A percentile compares a stretch with the other conserved stretches of the same genome.
These are phyloP conservation scores for Pilasporangium apinafurcum DNA, from an alignment of 352 stramenopile species.

Conservation along the genomic window DNA sequence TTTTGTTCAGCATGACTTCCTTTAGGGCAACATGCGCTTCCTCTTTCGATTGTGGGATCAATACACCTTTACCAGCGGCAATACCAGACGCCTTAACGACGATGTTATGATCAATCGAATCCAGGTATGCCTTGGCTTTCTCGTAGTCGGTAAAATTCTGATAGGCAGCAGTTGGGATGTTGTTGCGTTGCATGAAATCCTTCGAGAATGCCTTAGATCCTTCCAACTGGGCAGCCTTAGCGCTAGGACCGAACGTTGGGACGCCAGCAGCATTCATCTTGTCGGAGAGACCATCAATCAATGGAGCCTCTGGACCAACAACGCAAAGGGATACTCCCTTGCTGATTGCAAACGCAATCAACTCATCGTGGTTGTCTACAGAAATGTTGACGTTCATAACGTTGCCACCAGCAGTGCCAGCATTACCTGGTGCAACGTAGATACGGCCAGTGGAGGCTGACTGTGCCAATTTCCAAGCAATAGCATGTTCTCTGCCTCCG, in stretches of 20 bases:
- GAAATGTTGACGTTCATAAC: conserved; percentile 81
- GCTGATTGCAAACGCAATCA: conserved; percentile 72
- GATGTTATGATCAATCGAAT: conserved; percentile 91
- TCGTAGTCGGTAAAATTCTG: conserved; percentile 94
- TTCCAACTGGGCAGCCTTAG: conserved; percentile 94
- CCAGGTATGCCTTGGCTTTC: conserved; percentile 88
- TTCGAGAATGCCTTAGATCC: conserved; percentile 99
- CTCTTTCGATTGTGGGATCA: conserved; percentile 92
- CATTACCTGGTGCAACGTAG: conserved; percentile 90
- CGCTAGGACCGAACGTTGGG: conserved; percentile 95
- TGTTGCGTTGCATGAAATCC: conserved; percentile 97
- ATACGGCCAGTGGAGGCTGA: conserved; percentile 68
- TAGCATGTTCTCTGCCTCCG: conserved; percentile 93
- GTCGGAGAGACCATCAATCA: conserved; percentile 96
- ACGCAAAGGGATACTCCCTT: conserved; percentile 95
- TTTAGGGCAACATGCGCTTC: conserved; percentile 92
- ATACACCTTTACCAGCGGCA: conserved; percentile 98
- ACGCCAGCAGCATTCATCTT: conserved; percentile 89
- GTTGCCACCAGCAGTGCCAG: conserved; percentile 61
- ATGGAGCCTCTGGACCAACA: conserved; percentile 95
- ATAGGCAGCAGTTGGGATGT: conserved; percentile 97
- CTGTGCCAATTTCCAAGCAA: conserved; percentile 91
- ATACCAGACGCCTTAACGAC: conserved; percentile 99
- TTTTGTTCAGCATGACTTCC: conserved; percentile 96
- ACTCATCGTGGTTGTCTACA: conserved; percentile 48